Evolutionary conservation across 2,329 filamentous ascomycete species (phyloP).

Genomic region (Xylariales sp.): DNA sequence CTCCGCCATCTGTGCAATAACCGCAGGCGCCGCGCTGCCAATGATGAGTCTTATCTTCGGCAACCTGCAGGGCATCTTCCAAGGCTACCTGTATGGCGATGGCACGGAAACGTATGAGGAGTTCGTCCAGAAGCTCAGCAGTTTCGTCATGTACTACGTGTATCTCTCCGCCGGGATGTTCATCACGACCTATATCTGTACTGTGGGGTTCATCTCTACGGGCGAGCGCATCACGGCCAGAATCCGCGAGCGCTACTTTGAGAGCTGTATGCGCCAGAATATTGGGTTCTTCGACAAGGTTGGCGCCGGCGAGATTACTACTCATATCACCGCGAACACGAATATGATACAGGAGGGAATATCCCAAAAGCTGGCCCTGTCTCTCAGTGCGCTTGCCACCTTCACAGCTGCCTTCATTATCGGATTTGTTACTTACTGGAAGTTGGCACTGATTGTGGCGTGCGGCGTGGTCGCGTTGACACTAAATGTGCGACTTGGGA

Average conservation of each 20-base stretch:
- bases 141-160: constrained; percentile 75
- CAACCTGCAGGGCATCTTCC: constrained; percentile 68
- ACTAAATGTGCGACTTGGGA: constrained; percentile 70
- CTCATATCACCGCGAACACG: constrained; percentile 88
- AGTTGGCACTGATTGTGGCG: constrained; percentile 80
- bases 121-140: constrained; percentile 57
- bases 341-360: constrained; percentile 93
- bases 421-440: constrained; percentile 88
- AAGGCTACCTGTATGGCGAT: constrained; percentile 51
- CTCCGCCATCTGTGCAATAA: constrained; percentile 61
- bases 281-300: constrained; percentile 92
- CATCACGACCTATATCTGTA: constrained; percentile 70
- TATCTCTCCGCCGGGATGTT: constrained; percentile 83
- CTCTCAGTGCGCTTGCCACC: constrained; percentile 70
- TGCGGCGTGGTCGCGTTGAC: constrained; percentile 78
- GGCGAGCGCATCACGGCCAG: constrained; percentile 76
- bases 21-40: constrained; percentile 69
- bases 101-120: constrained; percentile 41
- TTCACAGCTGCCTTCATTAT: constrained; percentile 89
- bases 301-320: constrained; percentile 89
- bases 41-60: constrained; percentile 82
- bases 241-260: constrained; percentile 78
- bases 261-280: constrained; percentile 80
- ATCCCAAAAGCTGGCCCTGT: constrained; percentile 81
- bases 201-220: constrained; percentile 85